Conservation (phyloP, 805 yeast species). For the Candida bentonensis region DNA sequence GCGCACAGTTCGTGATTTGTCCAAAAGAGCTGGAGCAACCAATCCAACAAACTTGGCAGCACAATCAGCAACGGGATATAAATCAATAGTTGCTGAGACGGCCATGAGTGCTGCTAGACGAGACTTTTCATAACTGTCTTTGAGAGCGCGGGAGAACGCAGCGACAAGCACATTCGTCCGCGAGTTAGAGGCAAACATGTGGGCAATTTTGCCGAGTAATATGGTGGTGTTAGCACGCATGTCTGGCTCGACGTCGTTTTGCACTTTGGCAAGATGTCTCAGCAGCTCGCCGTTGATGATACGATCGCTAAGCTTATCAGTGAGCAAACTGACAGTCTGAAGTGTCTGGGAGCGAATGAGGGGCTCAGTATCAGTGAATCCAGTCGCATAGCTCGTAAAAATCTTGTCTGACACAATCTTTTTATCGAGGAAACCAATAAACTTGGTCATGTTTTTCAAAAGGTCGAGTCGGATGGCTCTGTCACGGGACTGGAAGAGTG, state of each 20-base stretch:
- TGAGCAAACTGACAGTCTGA: slow-evolving; percentile 43
- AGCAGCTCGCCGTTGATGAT: slow-evolving; percentile 79
- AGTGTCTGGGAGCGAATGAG: slow-evolving; percentile 72
- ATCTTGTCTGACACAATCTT: slow-evolving; percentile 55
- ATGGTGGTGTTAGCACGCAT: slow-evolving; percentile 67
- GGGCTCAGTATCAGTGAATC: slow-evolving; percentile 74
- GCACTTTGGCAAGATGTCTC: slow-evolving; percentile 68
- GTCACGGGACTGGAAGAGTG: slow-evolving; percentile 53
- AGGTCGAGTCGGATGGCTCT: slow-evolving; percentile 65
- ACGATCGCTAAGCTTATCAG: slow-evolving; percentile 55
- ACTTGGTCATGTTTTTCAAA: slow-evolving; percentile 45
- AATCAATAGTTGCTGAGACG: slow-evolving; percentile 46
- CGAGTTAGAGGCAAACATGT: slow-evolving; percentile 37
- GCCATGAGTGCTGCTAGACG: slow-evolving; percentile 67
- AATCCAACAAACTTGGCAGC: slow-evolving; percentile 73
- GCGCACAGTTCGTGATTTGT: slow-evolving; percentile 56
- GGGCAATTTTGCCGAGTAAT: slow-evolving; percentile 52
- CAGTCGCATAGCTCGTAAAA: slow-evolving; percentile 56
- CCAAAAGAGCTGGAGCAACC: slow-evolving; percentile 72
- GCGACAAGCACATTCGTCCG: slow-evolving; percentile 70
- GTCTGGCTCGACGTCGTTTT: slow-evolving; percentile 60
- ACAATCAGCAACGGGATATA: slow-evolving; percentile 59
- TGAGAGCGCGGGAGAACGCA: slow-evolving; percentile 71
- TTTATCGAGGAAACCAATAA: slow-evolving; percentile 35
- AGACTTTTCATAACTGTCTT: slow-evolving; percentile 65